These are phyloP conservation scores for Bruguiera gymnorhiza DNA, from an alignment of 345 rosid genomes.

Conservation along the genomic window DNA sequence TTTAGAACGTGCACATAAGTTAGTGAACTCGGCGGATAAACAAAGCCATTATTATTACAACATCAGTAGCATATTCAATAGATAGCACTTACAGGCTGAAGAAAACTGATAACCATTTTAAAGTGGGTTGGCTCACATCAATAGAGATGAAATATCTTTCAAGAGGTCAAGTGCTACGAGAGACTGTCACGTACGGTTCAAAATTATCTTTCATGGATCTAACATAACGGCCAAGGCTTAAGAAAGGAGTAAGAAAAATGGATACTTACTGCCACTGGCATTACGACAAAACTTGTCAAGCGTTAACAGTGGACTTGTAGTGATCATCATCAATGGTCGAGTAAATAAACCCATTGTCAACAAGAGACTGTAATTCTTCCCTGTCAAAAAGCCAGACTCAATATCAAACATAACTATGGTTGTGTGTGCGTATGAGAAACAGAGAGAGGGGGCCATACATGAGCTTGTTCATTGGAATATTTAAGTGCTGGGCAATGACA, in stretches of 20 bases:
- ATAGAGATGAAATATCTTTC: no score
- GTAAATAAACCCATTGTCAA: conserved; percentile 60
- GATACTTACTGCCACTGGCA: neutral
- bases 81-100: no score
- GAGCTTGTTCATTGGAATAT: conserved; percentile 55
- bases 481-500: conserved; percentile 54
- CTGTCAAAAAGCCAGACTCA: conserved; percentile 38
- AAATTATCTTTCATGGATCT: neutral
- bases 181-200: neutral
- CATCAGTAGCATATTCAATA: no score
- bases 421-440: neutral
- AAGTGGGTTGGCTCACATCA: no score
- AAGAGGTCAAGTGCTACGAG: no score
- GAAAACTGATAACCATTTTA: no score
- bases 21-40: no score
- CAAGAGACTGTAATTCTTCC: conserved; percentile 56
- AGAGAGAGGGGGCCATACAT: conserved; percentile 36
- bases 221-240: neutral
- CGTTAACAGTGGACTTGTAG: conserved; percentile 64
- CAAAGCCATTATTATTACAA: no score
- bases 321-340: conserved; percentile 58
- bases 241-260: neutral
- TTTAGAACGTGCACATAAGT: no score
- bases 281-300: conserved; percentile 25
- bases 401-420: neutral